Evolutionary conservation across 345 rosid species (phyloP).

Genomic region (Litchi chinensis): DNA sequence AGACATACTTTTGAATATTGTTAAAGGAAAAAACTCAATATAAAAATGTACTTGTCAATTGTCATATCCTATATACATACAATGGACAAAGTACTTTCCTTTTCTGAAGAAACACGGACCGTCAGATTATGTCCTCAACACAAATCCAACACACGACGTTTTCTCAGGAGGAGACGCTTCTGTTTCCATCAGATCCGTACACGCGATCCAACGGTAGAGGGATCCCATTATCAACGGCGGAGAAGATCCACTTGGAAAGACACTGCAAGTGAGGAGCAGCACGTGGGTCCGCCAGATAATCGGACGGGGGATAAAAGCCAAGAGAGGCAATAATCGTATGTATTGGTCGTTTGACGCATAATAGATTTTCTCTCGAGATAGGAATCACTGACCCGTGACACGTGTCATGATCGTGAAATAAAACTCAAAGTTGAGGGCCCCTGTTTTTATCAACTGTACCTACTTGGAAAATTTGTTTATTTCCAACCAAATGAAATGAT

Average conservation of each 20-base stretch:
- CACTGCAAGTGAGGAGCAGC: not conserved
- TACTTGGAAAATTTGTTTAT: not conserved
- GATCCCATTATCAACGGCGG: too few relatives aligned
- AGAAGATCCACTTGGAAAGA: not conserved
- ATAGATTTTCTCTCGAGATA: not conserved
- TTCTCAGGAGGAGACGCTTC: not conserved
- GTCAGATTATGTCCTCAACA: not conserved
- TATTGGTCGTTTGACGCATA: conserved; percentile 20
- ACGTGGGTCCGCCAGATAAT: conserved; percentile 7
- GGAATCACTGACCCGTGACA: not conserved
- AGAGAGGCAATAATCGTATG: conserved; percentile 1
- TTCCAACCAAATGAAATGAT: not conserved
- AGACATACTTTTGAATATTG: too few relatives aligned
- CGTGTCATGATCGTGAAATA: not conserved
- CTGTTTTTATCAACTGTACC: not conserved
- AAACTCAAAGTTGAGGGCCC: not conserved
- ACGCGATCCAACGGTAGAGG: conserved; percentile 11
- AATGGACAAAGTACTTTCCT: not conserved
- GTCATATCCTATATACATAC: not conserved
- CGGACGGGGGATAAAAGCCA: conserved; percentile 4
- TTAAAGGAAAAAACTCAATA: not conserved
- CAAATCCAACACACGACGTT: not conserved
- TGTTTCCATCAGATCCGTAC: conserved; percentile 5
- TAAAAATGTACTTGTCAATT: not conserved
- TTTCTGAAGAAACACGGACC: not conserved